Percentiles rank a stretch among this genome's conserved stretches.
Conservation (phyloP, 2,329 filamentous ascomycete species). For the Arthrobotrys pseudoclavata region DNA sequence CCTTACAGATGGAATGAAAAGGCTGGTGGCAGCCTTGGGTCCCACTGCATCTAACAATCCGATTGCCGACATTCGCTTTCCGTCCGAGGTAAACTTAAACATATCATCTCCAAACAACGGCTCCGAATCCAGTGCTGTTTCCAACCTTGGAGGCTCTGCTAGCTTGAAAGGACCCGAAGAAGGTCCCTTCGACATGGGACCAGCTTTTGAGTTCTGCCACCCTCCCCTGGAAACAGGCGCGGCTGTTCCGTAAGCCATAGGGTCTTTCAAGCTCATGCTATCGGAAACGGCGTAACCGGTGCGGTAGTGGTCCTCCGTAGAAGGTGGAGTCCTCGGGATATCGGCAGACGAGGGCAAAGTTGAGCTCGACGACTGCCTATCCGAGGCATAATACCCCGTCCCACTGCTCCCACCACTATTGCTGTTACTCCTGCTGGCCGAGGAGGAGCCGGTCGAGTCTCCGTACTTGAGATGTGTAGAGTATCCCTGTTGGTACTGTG, state of each 20-base stretch:
- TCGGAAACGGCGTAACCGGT: constrained; percentile 41
- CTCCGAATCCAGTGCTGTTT: constrained; percentile 63
- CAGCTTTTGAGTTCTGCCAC: constrained; percentile 62
- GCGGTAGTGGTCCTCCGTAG: constrained; percentile 57
- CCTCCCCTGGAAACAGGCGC: constrained; percentile 61
- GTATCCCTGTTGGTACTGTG: constrained; percentile 46
- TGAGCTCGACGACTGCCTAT: constrained; percentile 59
- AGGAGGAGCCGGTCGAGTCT: constrained; percentile 59
- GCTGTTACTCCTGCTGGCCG: constrained; percentile 59
- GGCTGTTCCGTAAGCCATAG: constrained; percentile 60
- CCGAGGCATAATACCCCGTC: constrained; percentile 60
- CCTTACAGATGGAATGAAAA: constrained; percentile 62
- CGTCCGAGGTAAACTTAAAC: constrained; percentile 63
- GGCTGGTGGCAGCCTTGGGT: constrained; percentile 63
- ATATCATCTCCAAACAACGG: constrained; percentile 64
- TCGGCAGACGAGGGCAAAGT: constrained; percentile 57
- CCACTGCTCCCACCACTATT: constrained; percentile 58
- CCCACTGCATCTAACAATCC: constrained; percentile 62
- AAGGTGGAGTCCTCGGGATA: constrained; percentile 57
- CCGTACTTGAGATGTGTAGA: constrained; percentile 59
- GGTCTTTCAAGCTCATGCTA: constrained; percentile 57
- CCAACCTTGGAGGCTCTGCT: constrained; percentile 62
- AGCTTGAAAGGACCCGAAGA: constrained; percentile 45
- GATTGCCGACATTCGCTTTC: constrained; percentile 61
- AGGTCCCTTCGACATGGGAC: constrained; percentile 59